These are phyloP conservation scores for Pleurotus ostreatus DNA, from an alignment of 768 basidiomycete genomes.

Conservation along the genomic window DNA sequence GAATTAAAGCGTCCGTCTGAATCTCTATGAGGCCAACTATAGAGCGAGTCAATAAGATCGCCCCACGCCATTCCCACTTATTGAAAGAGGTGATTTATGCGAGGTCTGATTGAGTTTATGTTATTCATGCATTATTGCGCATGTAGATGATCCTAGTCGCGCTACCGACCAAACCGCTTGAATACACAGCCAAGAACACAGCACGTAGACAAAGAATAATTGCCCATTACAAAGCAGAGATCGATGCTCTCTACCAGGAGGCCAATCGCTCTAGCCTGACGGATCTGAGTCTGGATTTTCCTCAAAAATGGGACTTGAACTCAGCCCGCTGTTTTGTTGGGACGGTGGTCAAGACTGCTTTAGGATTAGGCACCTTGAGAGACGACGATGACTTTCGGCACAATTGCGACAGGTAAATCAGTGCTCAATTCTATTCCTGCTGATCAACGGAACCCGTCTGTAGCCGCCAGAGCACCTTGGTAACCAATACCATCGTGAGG, in stretches of 20 bases:
- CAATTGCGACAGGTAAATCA: neutral
- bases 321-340: neutral
- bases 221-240: slow-evolving; percentile 27
- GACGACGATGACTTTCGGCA: neutral
- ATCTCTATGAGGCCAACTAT: slow-evolving; percentile 18
- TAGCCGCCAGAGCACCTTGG: neutral
- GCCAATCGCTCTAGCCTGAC: neutral
- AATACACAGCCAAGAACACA: slow-evolving; percentile 27
- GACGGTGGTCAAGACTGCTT: neutral
- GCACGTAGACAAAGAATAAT: slow-evolving; percentile 23
- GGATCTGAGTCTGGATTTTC: neutral
- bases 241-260: slow-evolving; percentile 23
- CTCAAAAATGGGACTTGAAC: neutral
- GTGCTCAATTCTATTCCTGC: neutral
- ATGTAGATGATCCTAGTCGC: slow-evolving; percentile 29
- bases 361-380: neutral
- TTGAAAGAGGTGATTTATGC: slow-evolving; percentile 19
- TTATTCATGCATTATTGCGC: neutral
- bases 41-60: slow-evolving; percentile 19
- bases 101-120: neutral
- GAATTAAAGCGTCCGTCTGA: slow-evolving; percentile 15
- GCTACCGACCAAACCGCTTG: slow-evolving; percentile 26
- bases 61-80: slow-evolving; percentile 22
- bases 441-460: neutral
- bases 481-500: neutral